Conservation (phyloP, 768 basidiomycete genomes). For the Tricholoma terreum region DNA sequence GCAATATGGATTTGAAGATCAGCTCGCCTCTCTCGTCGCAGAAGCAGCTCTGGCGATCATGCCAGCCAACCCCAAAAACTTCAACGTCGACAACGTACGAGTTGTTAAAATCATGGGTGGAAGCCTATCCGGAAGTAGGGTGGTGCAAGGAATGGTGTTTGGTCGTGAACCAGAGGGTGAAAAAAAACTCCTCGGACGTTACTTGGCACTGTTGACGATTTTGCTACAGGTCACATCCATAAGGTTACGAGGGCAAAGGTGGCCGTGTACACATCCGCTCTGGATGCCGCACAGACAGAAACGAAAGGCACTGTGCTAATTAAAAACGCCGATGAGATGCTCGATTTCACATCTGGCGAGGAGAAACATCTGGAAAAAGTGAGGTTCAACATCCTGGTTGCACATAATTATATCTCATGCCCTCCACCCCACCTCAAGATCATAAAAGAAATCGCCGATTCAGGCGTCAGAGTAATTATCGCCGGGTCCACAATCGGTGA, state of each 20-base stretch:
- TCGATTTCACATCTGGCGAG: conserved; percentile 95
- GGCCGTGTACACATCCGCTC: conserved; percentile 88
- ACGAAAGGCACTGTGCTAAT: conserved; percentile 98
- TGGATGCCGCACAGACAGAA: conserved; percentile 95
- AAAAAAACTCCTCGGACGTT: conserved; percentile 13
- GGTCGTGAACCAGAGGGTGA: conserved; percentile 91
- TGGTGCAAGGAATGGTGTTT: conserved; percentile 98
- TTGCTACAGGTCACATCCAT: conserved; percentile 65
- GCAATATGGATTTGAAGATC: conserved; percentile 92
- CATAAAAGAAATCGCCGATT: conserved; percentile 94
- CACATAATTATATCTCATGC: conserved; percentile 2
- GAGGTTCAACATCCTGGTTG: neutral
- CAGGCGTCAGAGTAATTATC: conserved; percentile 91
- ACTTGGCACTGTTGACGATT: neutral
- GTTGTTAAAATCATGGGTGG: conserved; percentile 99
- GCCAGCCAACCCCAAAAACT: conserved; percentile 83
- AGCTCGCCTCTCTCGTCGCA: conserved; percentile 78
- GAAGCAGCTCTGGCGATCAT: conserved; percentile 92
- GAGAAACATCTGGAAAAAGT: conserved; percentile 96
- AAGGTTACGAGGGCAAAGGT: conserved; percentile 87
- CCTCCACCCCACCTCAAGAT: conserved; percentile 52
- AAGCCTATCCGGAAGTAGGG: conserved; percentile 75
- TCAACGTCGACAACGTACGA: conserved; percentile 97
- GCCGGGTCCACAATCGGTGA: conserved; percentile 93
- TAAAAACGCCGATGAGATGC: conserved; percentile 93